Evolutionary conservation across 1,284 basidiomycete species (phyloP).

Genomic region (Microbotryomycetes sp.): DNA sequence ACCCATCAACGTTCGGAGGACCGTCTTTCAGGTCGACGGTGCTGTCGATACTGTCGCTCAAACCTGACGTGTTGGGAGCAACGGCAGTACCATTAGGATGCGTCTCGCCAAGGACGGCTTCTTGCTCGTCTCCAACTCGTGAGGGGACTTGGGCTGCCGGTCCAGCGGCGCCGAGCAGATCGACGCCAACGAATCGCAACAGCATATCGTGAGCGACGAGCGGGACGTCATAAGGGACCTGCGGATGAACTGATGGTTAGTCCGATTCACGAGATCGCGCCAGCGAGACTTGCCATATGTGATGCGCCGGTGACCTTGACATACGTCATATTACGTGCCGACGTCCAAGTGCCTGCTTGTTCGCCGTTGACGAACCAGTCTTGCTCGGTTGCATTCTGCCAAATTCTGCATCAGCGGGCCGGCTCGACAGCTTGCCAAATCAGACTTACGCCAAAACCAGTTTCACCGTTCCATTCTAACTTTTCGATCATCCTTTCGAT

Average conservation of each 20-base stretch:
- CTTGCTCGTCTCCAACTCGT: slow-evolving; percentile 56
- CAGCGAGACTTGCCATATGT: slow-evolving; percentile 56
- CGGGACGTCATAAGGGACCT: slow-evolving; percentile 80
- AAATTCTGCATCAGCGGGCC: background rate
- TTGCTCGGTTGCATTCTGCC: slow-evolving; percentile 61
- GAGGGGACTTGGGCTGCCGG: slow-evolving; percentile 66
- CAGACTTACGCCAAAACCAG: slow-evolving; percentile 69
- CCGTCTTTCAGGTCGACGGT: slow-evolving; percentile 41
- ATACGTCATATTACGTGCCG: slow-evolving; percentile 84
- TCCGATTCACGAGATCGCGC: background rate
- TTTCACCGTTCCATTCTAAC: slow-evolving; percentile 75
- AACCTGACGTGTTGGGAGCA: slow-evolving; percentile 38
- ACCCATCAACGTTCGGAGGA: background rate
- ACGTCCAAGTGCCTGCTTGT: slow-evolving; percentile 82
- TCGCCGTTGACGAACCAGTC: slow-evolving; percentile 71
- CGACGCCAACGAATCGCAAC: slow-evolving; percentile 83
- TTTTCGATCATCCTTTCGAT: slow-evolving; percentile 75
- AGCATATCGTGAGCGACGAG: slow-evolving; percentile 95
- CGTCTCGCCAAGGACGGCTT: slow-evolving; percentile 50
- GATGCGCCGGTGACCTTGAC: slow-evolving; percentile 76
- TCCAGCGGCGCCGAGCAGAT: slow-evolving; percentile 68
- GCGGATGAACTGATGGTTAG: background rate
- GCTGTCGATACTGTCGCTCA: slow-evolving; percentile 37
- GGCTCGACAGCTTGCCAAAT: background rate
- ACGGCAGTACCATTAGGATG: slow-evolving; percentile 34